Conservation (phyloP, 768 basidiomycete genomes). For the Phaffia tasmanica region DNA sequence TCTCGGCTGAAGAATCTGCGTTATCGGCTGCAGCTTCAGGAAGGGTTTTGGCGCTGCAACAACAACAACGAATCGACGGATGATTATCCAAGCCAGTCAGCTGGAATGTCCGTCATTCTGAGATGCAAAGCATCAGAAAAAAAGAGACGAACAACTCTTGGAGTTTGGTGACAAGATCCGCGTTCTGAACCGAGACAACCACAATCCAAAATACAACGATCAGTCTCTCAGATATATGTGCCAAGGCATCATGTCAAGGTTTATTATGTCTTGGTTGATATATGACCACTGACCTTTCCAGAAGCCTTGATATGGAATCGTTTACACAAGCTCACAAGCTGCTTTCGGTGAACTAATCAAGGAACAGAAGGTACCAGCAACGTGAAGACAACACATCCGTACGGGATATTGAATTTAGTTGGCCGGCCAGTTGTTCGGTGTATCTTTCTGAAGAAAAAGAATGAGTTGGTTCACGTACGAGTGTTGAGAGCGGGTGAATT, state of each 20-base stretch:
- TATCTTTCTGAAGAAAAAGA: neutral
- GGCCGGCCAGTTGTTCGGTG: neutral
- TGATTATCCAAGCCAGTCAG: neutral
- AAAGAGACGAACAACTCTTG: conserved; percentile 14
- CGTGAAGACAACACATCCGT: neutral
- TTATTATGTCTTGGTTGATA: too few relatives aligned
- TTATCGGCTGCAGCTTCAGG: conserved; percentile 6
- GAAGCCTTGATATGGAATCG: conserved; percentile 19
- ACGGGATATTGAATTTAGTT: too few relatives aligned
- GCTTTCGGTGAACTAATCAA: conserved; percentile 22
- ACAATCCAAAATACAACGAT: too few relatives aligned
- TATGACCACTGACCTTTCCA: conserved; percentile 8
- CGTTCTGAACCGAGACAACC: conserved; percentile 2
- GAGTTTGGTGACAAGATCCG: conserved; percentile 17
- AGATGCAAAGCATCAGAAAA: neutral
- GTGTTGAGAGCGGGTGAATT: conserved; percentile 24
- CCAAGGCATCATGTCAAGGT: too few relatives aligned
- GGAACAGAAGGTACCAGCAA: too few relatives aligned
- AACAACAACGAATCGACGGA: neutral
- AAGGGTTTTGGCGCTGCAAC: conserved; percentile 9
- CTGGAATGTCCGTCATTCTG: neutral
- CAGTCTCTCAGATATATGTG: too few relatives aligned
- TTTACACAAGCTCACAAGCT: conserved; percentile 23
- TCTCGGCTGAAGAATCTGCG: neutral
- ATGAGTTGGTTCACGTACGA: conserved; percentile 17